phyloP scores from a whole-genome alignment of 495 filamentous ascomycete species.

The Penicillium canariense region DNA sequence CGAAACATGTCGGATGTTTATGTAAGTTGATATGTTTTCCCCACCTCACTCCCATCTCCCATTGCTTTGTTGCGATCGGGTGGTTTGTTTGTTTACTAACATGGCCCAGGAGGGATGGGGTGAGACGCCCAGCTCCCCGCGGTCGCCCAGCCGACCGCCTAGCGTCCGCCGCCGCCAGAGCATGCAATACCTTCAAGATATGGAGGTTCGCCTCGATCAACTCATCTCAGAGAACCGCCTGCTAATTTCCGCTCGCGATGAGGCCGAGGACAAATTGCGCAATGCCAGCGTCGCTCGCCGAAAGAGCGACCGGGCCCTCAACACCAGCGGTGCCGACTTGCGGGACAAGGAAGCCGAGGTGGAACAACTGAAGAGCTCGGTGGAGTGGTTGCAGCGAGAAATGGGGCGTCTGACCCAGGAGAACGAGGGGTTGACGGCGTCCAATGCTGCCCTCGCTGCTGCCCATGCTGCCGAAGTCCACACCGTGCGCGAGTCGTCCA shows the following conservation, averaged over 20 bases:
- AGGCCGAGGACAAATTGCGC: slow-evolving; percentile 61
- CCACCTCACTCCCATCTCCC: slow-evolving; percentile 3
- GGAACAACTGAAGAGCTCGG: slow-evolving; percentile 68
- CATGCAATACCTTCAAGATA: slow-evolving; percentile 85
- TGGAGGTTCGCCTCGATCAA: slow-evolving; percentile 73
- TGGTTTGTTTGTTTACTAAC: slow-evolving; percentile 30
- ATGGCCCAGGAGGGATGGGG: slow-evolving; percentile 81
- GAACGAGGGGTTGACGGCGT: slow-evolving; percentile 68
- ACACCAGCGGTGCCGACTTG: slow-evolving; percentile 54
- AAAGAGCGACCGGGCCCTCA: slow-evolving; percentile 55
- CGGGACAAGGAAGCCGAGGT: slow-evolving; percentile 72
- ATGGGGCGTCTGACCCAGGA: slow-evolving; percentile 68
- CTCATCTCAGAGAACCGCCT: slow-evolving; percentile 76
- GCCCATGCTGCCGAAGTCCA: slow-evolving; percentile 65
- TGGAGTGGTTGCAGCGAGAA: slow-evolving; percentile 77
- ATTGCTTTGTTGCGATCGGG: neutral
- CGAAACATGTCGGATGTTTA: slow-evolving; percentile 91
- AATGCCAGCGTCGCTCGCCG: slow-evolving; percentile 54
- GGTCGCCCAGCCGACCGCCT: slow-evolving; percentile 91
- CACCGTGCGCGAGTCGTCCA: slow-evolving; percentile 49
- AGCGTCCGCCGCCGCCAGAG: slow-evolving; percentile 94
- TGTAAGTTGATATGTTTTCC: slow-evolving; percentile 58
- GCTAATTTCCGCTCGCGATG: slow-evolving; percentile 67
- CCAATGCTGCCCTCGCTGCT: slow-evolving; percentile 63
- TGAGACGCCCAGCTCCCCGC: slow-evolving; percentile 85